Evolutionary conservation across 495 filamentous ascomycete genomes (phyloP).

Genomic region (Arthonia radiata): DNA sequence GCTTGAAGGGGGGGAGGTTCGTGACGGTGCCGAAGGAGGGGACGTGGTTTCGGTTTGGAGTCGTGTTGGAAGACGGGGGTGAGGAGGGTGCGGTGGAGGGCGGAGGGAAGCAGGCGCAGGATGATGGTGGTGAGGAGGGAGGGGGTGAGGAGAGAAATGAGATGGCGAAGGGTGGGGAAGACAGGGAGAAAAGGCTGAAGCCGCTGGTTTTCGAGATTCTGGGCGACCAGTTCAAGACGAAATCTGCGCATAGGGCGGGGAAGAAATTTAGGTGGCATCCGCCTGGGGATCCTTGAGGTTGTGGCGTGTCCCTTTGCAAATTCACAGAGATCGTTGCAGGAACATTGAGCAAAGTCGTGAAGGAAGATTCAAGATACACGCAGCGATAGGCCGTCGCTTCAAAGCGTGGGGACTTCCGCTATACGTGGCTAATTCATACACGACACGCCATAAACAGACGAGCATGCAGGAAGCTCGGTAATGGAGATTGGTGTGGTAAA

Average conservation of each 20-base stretch:
- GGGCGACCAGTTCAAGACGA: constrained; percentile 63
- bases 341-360: no score
- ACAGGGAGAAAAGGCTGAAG: constrained; percentile 4
- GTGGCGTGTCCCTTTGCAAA: no score
- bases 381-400: no score
- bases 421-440: no score
- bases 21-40: constrained; percentile 66
- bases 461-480: no score
- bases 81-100: constrained; percentile 3
- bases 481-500: no score
- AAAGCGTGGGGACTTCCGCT: no score
- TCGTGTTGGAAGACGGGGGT: constrained; percentile 23
- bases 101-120: background rate
- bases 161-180: background rate
- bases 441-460: no score
- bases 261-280: constrained; percentile 64
- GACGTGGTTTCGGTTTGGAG: constrained; percentile 54
- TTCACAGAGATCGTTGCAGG: no score
- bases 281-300: background rate
- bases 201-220: constrained; percentile 61
- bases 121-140: constrained; percentile 1
- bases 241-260: constrained; percentile 60
- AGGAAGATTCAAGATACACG: no score
- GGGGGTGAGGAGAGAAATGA: constrained; percentile 2
- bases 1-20: constrained; percentile 6